Percentiles rank a stretch among this genome's conserved stretches.
These are phyloP conservation scores for Inga laurina DNA, from an alignment of 306 rosid genomes.

Conservation along the genomic window DNA sequence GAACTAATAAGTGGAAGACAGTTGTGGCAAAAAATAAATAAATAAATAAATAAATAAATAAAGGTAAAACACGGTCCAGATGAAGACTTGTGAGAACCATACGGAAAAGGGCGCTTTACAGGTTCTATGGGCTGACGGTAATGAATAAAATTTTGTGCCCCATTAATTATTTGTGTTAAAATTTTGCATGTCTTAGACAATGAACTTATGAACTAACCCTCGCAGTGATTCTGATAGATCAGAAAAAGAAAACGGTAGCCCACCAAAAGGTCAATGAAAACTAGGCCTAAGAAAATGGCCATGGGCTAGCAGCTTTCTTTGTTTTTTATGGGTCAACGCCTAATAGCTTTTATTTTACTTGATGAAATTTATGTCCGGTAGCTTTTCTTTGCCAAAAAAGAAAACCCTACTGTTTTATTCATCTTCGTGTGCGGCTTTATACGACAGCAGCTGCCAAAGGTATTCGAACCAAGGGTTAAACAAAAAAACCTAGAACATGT, in stretches of 20 bases:
- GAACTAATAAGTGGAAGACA: too few relatives aligned
- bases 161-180: not conserved
- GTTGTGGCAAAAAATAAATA: not conserved
- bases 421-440: not conserved
- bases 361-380: not conserved
- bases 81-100: not conserved
- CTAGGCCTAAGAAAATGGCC: not conserved
- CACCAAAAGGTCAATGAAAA: not conserved
- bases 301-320: not conserved
- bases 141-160: not conserved
- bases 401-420: not conserved
- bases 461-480: not conserved
- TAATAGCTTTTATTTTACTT: not conserved
- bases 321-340: not conserved
- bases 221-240: not conserved
- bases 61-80: too few relatives aligned
- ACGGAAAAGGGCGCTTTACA: not conserved
- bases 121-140: not conserved
- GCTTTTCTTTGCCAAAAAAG: not conserved
- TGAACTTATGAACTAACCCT: not conserved
- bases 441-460: constrained; percentile 21
- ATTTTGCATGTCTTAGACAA: not conserved
- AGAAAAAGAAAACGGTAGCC: not conserved
- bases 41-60: too few relatives aligned
- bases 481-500: not conserved